phyloP scores from a whole-genome alignment of 1,139 yeast genomes.

The Pichia terricola region DNA sequence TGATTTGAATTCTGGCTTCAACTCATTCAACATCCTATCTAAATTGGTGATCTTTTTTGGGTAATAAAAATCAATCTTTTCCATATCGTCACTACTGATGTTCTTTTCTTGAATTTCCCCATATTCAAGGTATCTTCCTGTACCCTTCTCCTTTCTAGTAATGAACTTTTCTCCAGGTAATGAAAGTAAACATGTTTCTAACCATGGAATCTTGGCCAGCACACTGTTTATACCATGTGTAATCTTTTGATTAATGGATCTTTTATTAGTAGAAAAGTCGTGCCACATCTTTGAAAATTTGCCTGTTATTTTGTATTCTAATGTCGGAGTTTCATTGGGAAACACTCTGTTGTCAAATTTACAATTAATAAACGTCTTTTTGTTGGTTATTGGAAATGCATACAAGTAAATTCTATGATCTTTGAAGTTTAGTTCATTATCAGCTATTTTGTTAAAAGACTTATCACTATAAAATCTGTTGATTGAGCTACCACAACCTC shows the following conservation, averaged over 20 bases:
- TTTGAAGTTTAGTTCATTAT: not conserved
- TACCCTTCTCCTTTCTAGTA: slow-evolving; percentile 35
- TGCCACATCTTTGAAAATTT: slow-evolving; percentile 39
- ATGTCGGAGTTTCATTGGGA: slow-evolving; percentile 25
- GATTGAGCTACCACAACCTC: not conserved
- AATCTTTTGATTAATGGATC: slow-evolving; percentile 32
- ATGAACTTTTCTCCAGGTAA: slow-evolving; percentile 42
- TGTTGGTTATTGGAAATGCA: slow-evolving; percentile 51
- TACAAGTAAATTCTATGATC: slow-evolving; percentile 33
- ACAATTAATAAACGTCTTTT: slow-evolving; percentile 48
- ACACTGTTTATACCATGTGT: slow-evolving; percentile 30
- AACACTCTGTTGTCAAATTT: slow-evolving; percentile 37
- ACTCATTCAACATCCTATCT: slow-evolving; percentile 15
- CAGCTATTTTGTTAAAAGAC: not conserved
- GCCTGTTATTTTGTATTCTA: slow-evolving; percentile 32
- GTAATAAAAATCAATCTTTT: slow-evolving; percentile 23
- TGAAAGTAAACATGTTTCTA: slow-evolving; percentile 41
- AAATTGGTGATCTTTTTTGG: slow-evolving; percentile 20
- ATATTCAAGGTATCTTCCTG: slow-evolving; percentile 2
- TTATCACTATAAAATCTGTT: not conserved
- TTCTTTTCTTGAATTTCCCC: slow-evolving; percentile 1
- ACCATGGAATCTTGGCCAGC: slow-evolving; percentile 40
- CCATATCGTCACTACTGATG: slow-evolving; percentile 15
- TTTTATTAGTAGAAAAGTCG: slow-evolving; percentile 33
- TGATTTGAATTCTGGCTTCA: slow-evolving; percentile 18